These are phyloP conservation scores for Xylaria sp. DNA, from an alignment of 2,329 filamentous ascomycete genomes.

Conservation along the genomic window DNA sequence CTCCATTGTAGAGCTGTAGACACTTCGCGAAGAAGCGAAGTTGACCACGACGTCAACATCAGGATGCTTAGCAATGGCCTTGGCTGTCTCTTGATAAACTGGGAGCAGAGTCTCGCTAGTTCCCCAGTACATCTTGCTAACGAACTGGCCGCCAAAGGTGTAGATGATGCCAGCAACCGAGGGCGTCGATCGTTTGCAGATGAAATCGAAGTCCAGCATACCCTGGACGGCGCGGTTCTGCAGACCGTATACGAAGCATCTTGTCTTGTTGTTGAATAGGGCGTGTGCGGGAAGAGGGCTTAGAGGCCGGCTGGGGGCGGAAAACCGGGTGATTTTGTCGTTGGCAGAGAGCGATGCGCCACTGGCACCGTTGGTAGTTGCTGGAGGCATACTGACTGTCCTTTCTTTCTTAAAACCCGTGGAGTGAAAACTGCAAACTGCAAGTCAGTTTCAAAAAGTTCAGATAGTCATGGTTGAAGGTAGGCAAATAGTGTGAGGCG, in stretches of 20 bases:
- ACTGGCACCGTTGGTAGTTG: slow-evolving; percentile 55
- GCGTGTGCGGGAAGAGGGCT: slow-evolving; percentile 87
- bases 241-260: slow-evolving; percentile 99
- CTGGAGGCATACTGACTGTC: slow-evolving; percentile 59
- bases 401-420: slow-evolving; percentile 11
- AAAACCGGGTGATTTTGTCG: slow-evolving; percentile 98
- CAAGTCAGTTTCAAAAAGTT: slow-evolving; percentile 9
- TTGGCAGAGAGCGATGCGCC: slow-evolving; percentile 74
- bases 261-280: slow-evolving; percentile 98
- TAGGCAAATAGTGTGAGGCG: background rate
- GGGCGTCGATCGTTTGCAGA: slow-evolving; percentile 97
- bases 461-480: background rate
- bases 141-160: slow-evolving; percentile 99
- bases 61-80: slow-evolving; percentile 94
- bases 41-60: slow-evolving; percentile 99
- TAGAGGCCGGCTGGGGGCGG: slow-evolving; percentile 87
- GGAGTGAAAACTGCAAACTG: slow-evolving; percentile 1
- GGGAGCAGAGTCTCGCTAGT: slow-evolving; percentile 98
- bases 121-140: slow-evolving; percentile 99
- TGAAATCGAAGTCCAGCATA: slow-evolving; percentile 99
- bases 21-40: slow-evolving; percentile 98
- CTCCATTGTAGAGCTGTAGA: slow-evolving; percentile 98
- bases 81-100: slow-evolving; percentile 92
- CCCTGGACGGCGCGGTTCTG: slow-evolving; percentile 92
- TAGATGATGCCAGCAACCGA: slow-evolving; percentile 99